A percentile compares a stretch with the other conserved stretches of the same genome.
Evolutionary conservation across 2,329 filamentous ascomycete genomes (phyloP).

Genomic region (Claviceps arundinis): DNA sequence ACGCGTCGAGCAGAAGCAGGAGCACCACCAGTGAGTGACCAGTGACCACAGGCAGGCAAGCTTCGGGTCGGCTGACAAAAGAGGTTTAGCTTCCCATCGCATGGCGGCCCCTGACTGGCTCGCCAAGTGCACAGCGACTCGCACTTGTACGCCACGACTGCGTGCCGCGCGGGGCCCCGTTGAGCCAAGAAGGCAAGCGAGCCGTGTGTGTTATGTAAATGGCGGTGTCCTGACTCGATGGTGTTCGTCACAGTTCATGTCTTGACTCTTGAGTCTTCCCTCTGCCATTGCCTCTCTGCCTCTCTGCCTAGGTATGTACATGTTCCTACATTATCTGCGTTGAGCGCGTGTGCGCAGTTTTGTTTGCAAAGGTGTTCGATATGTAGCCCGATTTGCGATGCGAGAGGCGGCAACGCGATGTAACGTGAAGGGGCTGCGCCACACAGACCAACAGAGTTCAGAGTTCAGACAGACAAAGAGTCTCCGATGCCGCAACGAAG

Average conservation of each 20-base stretch:
- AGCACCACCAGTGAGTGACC: too few relatives aligned
- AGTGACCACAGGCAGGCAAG: not conserved
- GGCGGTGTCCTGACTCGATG: not conserved
- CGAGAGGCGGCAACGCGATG: too few relatives aligned
- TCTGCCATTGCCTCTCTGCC: not conserved
- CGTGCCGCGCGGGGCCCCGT: not conserved
- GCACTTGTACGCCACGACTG: not conserved
- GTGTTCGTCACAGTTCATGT: not conserved
- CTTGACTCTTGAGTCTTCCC: not conserved
- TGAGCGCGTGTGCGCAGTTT: not conserved
- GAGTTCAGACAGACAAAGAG: too few relatives aligned
- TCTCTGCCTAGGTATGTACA: not conserved
- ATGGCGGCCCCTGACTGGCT: not conserved
- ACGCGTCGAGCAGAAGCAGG: too few relatives aligned
- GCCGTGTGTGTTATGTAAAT: not conserved
- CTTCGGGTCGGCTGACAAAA: not conserved
- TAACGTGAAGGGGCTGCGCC: too few relatives aligned
- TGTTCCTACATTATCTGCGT: not conserved
- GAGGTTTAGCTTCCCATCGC: not conserved
- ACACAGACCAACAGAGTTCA: too few relatives aligned
- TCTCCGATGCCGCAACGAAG: too few relatives aligned
- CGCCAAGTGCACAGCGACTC: not conserved
- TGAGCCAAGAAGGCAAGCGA: not conserved
- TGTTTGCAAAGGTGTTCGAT: too few relatives aligned
- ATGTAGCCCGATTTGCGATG: too few relatives aligned